Evolutionary conservation across 805 yeast genomes (phyloP).

Genomic region (Cyberlindnera saturnus): DNA sequence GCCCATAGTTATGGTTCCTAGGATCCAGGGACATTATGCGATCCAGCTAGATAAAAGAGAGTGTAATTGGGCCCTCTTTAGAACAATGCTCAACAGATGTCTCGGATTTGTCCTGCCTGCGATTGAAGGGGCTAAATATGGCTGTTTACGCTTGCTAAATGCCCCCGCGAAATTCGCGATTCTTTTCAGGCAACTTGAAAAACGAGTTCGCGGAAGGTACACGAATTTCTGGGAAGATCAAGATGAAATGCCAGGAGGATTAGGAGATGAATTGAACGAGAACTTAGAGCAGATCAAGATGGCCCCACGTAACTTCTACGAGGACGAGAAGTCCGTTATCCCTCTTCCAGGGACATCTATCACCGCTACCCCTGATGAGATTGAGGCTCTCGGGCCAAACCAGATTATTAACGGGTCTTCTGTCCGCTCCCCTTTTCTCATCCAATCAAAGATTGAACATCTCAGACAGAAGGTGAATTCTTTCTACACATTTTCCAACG

Average conservation of each 20-base stretch:
- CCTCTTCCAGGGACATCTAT: slow-evolving; percentile 47
- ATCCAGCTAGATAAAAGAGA: background rate
- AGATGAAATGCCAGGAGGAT: background rate
- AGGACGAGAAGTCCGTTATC: slow-evolving; percentile 38
- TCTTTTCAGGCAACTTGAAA: no score
- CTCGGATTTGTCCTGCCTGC: no score
- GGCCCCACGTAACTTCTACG: slow-evolving; percentile 34
- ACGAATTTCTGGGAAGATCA: no score
- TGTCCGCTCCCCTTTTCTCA: slow-evolving; percentile 42
- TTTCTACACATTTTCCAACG: slow-evolving; percentile 23
- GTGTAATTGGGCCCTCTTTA: background rate
- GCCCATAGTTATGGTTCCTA: slow-evolving; percentile 9
- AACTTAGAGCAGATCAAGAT: background rate
- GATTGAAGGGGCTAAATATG: no score
- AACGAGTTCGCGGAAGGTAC: no score
- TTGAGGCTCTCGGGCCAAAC: slow-evolving; percentile 40
- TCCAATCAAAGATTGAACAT: slow-evolving; percentile 43
- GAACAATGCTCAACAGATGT: no score
- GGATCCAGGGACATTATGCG: slow-evolving; percentile 20
- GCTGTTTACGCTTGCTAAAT: no score
- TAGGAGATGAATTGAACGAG: background rate
- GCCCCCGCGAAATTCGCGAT: no score
- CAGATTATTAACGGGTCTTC: slow-evolving; percentile 49
- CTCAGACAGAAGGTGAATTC: slow-evolving; percentile 37
- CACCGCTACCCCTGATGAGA: slow-evolving; percentile 37